A percentile compares a stretch with the other conserved stretches of the same genome.
phyloP scores from a whole-genome alignment of 257 asterid species.

The Solanum chmielewskii region DNA sequence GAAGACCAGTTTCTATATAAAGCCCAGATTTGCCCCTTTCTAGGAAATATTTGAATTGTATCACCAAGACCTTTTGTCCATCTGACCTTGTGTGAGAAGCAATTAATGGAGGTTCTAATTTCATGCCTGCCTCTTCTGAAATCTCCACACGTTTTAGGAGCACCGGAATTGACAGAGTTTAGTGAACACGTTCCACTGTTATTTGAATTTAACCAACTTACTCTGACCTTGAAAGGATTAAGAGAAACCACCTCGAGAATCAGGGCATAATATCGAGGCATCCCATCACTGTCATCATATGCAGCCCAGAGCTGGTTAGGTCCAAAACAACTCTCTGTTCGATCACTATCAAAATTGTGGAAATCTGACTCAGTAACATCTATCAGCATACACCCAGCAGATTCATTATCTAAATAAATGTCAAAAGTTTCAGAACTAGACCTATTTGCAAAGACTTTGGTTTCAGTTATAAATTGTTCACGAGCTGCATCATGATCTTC shows the following conservation, averaged over 20 bases:
- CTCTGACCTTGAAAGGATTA: slow-evolving; percentile 40
- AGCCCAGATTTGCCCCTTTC: slow-evolving; percentile 67
- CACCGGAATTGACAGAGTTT: slow-evolving; percentile 34
- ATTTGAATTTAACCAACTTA: slow-evolving; percentile 47
- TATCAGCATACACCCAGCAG: slow-evolving; percentile 14
- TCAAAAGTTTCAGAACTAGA: not conserved
- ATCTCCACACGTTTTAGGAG: slow-evolving; percentile 42
- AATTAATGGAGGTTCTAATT: slow-evolving; percentile 23
- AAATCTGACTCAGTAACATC: slow-evolving; percentile 46
- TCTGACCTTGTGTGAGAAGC: slow-evolving; percentile 53
- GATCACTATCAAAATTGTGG: slow-evolving; percentile 39
- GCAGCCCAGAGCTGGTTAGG: slow-evolving; percentile 66
- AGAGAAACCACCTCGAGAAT: slow-evolving; percentile 45
- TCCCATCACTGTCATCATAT: slow-evolving; percentile 62
- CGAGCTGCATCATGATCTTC: slow-evolving; percentile 7
- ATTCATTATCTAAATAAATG: not conserved
- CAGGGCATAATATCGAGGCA: slow-evolving; percentile 65
- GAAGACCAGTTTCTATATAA: slow-evolving; percentile 62
- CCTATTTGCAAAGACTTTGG: slow-evolving; percentile 4
- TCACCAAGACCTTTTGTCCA: slow-evolving; percentile 26
- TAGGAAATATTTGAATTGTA: slow-evolving; percentile 41
- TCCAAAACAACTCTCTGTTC: slow-evolving; percentile 32
- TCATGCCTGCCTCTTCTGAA: slow-evolving; percentile 32
- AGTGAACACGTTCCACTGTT: slow-evolving; percentile 16
- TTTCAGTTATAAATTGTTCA: slow-evolving; percentile 13